Base-by-base conservation (phyloP, 108 stramenopile species). In the Stephanodiscus triporus region DNA sequence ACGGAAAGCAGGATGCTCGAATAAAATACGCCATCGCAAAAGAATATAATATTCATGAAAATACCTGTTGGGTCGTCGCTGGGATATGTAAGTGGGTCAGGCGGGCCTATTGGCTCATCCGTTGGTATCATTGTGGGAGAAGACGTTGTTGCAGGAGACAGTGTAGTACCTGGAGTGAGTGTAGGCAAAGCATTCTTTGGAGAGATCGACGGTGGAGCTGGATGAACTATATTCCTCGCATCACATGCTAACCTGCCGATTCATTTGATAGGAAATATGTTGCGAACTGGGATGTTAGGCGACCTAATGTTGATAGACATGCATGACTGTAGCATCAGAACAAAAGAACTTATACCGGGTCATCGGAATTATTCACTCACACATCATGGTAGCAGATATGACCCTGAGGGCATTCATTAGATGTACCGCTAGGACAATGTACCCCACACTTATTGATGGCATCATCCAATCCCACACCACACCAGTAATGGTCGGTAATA, bases 111-210 rank as follows among this genome's bases (percentile, higher is more conserved):
- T 17, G 80, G 80, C 57, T 73, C 51, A 24, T 81, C 80, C n/a
- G 80, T 81, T 0, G 80, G 80, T 61, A 81, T 75, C 53, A 60
- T 73, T n/a, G 80, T 70, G 17, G 80, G 68, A 13, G 63, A 66
- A 13, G 63, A 66, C 9, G 56, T 22, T 47, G 51, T 48, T 16
- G 48, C 62, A 23, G 40, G 54, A 43, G n/a, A 0, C 0, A 22
- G 17, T 6, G 60, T 2, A 45, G 16, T 3, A 45, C 13, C 14
- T 10, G 38, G 16, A 37, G 70, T 40, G 17, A 17, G 20, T 20
- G 70, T 72, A 4, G 69, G 70, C 14, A 64, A 37, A 14, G 16
- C 17, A 26, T 22, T 49, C 0, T 45, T 36, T 53, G 72, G n/a
- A 29, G 55, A 51, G 0, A 49, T 48, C 4, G 80, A 57, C n/a